Conservation (phyloP, 441 rosid species). For the Mallotus repandus region DNA sequence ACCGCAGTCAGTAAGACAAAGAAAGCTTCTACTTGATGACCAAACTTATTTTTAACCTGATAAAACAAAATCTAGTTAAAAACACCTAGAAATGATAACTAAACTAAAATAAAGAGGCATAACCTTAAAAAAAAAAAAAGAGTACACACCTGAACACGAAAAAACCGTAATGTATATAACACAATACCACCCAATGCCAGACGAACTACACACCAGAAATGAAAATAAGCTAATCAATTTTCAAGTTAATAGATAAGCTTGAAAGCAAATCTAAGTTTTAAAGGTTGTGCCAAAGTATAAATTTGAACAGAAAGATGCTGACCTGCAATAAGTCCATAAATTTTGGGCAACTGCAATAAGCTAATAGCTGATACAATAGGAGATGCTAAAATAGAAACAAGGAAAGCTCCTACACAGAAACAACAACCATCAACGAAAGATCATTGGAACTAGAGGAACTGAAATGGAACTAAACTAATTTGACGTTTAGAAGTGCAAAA, state of each 20-base stretch:
- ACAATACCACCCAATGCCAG: conserved; percentile 70
- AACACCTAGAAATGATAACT: not conserved
- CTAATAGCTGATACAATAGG: conserved; percentile 48
- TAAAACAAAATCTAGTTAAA: conserved; percentile 21
- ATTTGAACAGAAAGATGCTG: conserved; percentile 2
- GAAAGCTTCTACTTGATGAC: conserved; percentile 90
- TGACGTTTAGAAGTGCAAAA: not conserved
- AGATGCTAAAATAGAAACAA: conserved; percentile 65
- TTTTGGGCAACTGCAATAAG: conserved; percentile 66
- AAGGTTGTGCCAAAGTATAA: not conserved
- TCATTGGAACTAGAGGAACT: not conserved
- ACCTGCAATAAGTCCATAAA: conserved; percentile 75
- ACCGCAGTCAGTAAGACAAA: conserved; percentile 71
- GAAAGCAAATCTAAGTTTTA: not conserved
- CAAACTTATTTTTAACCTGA: conserved; percentile 81
- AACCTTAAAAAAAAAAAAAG: conserved; percentile 7
- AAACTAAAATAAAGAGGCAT: not conserved
- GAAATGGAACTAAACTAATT: not conserved
- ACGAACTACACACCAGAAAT: conserved; percentile 52
- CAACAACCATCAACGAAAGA: not conserved
- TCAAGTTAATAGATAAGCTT: not conserved
- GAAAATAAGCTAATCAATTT: not conserved
- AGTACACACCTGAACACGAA: conserved; percentile 72
- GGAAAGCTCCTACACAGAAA: conserved; percentile 63
- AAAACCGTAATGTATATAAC: conserved; percentile 64